Evolutionary conservation across 495 filamentous ascomycete species (phyloP), one percentile per base, ranked within the genome.

Genomic region (Aspergillus biplanus): DNA sequence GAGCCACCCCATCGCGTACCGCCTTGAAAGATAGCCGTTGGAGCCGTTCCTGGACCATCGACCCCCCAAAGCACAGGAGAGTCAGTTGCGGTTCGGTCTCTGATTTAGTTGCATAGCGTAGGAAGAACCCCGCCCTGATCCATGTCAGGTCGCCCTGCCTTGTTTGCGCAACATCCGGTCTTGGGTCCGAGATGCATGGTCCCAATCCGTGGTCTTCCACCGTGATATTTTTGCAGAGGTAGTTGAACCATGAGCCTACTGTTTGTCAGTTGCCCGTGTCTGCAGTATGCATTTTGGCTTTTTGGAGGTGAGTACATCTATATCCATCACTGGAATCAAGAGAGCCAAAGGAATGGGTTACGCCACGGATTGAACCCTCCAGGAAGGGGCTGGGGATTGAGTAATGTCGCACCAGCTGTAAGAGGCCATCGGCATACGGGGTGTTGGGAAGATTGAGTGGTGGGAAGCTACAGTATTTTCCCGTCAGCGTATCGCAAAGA

Each of bases 211-310:
- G 15, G 9, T 18, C 12, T 16, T 33, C 35, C 15, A 56, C 34
- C 15, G 53, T 56, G 33, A 56, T 56, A n/a, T 42, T 56, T 35
- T 56, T 56, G 53, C 53, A 56, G 11, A 56, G 53, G 33, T 56
- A 56, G 35, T 56, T n/a, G 2, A 56, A 39, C 53, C 53, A 56
- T 33, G n/a, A n/a, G 53, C 33, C 53, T 56, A 3, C 2, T 16
- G 0, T 3, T 39, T 4, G 37, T 39, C 13, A 13, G 37, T 39
- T 39, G 7, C 34, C 27, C 7, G 35, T 7, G 13, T 42, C 27
- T 21, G 53, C 27, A 42, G 13, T 11, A 34, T n/a, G n/a, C 13
- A 31, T 16, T 3, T 21, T 3, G 1, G 8, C 35, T 27, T 27
- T 27, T 27, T 27, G 35, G 37, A 27, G 18, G 2, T n/a, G 8